Conservation (phyloP, 768 basidiomycete genomes). For the Hirschioporus abietinus region DNA sequence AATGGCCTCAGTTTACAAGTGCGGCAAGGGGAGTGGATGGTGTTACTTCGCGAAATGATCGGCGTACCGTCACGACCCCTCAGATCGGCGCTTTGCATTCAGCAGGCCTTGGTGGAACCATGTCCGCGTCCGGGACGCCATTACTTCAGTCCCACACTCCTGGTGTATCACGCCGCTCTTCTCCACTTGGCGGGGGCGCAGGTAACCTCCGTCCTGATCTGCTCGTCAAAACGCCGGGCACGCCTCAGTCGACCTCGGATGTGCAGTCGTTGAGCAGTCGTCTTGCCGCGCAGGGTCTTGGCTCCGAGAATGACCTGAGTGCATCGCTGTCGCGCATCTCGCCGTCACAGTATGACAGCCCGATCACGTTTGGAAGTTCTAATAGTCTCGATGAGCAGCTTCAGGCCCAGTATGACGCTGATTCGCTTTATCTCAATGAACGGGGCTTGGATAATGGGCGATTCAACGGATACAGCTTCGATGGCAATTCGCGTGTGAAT, state of each 20-base stretch:
- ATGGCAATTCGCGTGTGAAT: slow-evolving; percentile 36
- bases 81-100: slow-evolving; percentile 46
- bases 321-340: slow-evolving; percentile 69
- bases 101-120: slow-evolving; percentile 34
- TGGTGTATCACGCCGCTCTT: slow-evolving; percentile 33
- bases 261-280: slow-evolving; percentile 58
- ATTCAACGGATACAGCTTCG: slow-evolving; percentile 57
- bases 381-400: slow-evolving; percentile 47
- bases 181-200: slow-evolving; percentile 5
- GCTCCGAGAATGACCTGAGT: slow-evolving; percentile 43
- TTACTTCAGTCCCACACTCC: slow-evolving; percentile 60
- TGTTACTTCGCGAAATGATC: slow-evolving; percentile 47
- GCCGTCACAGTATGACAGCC: slow-evolving; percentile 51
- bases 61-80: slow-evolving; percentile 73
- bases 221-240: slow-evolving; percentile 62
- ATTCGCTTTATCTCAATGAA: slow-evolving; percentile 45
- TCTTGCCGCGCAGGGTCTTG: slow-evolving; percentile 35
- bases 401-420: slow-evolving; percentile 49
- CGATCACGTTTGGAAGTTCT: slow-evolving; percentile 50
- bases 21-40: slow-evolving; percentile 58
- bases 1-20: slow-evolving; percentile 89
- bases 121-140: slow-evolving; percentile 60
- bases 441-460: slow-evolving; percentile 43
- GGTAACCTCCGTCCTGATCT: slow-evolving; percentile 5
- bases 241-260: slow-evolving; percentile 56